Conservation (phyloP, 306 rosid species). For the Echinosophora koreensis region DNA sequence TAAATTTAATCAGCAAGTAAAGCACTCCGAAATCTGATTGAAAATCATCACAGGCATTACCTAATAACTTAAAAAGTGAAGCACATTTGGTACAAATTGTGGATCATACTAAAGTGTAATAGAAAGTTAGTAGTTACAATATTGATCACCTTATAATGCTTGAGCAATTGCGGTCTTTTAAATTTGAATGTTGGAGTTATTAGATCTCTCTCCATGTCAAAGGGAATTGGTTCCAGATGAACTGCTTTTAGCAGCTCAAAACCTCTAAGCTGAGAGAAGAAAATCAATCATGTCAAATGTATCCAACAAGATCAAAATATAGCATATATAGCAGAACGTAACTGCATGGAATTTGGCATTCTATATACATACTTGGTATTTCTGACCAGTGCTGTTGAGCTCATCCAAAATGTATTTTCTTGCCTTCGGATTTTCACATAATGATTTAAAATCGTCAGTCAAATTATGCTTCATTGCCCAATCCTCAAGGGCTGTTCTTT, state of each 20-base stretch:
- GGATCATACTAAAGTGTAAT: neutral
- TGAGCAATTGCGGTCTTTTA: slow-evolving; percentile 76
- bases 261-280: slow-evolving; percentile 73
- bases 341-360: slow-evolving; percentile 29
- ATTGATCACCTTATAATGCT: slow-evolving; percentile 66
- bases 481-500: slow-evolving; percentile 71
- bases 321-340: slow-evolving; percentile 17
- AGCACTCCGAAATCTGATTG: neutral
- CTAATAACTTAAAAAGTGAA: neutral
- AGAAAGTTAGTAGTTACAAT: neutral
- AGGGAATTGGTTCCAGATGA: slow-evolving; percentile 78
- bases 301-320: slow-evolving; percentile 9
- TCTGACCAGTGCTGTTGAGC: slow-evolving; percentile 76
- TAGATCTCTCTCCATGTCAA: slow-evolving; percentile 86
- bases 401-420: slow-evolving; percentile 82
- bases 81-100: slow-evolving; percentile 9
- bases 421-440: slow-evolving; percentile 73
- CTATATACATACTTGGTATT: slow-evolving; percentile 67
- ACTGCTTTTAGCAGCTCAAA: slow-evolving; percentile 85
- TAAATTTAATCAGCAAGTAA: neutral
- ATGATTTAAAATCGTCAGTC: slow-evolving; percentile 70
- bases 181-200: slow-evolving; percentile 87
- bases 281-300: slow-evolving; percentile 41
- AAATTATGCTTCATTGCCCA: slow-evolving; percentile 72
- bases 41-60: neutral